phyloP scores from a whole-genome alignment of 1,139 yeast species.

The Candida pseudoviswanathii region DNA sequence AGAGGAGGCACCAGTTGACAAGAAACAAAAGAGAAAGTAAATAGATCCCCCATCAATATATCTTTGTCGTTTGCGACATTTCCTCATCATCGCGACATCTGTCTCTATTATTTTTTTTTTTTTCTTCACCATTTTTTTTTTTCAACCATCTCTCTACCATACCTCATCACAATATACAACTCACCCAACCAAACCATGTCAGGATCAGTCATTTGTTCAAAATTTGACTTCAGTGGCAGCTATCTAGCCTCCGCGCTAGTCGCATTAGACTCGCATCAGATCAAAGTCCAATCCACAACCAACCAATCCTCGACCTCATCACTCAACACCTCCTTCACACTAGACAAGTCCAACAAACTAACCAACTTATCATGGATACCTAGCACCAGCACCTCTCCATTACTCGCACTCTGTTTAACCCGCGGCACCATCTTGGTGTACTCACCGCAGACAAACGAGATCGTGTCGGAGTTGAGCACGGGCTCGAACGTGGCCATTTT shows the following conservation, averaged over 20 bases:
- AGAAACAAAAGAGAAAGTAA: slow-evolving; percentile 3
- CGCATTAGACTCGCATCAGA: slow-evolving; percentile 73
- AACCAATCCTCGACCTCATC: slow-evolving; percentile 32
- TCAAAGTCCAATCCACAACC: slow-evolving; percentile 61
- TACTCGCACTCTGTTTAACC: slow-evolving; percentile 64
- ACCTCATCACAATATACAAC: not conserved
- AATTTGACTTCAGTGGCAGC: slow-evolving; percentile 58
- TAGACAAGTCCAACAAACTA: slow-evolving; percentile 58
- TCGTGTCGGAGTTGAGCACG: slow-evolving; percentile 48
- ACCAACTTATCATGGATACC: slow-evolving; percentile 61
- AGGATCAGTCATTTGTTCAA: slow-evolving; percentile 34
- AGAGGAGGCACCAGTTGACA: not conserved
- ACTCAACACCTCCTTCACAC: slow-evolving; percentile 43
- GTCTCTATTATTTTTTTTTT: slow-evolving; percentile 1
- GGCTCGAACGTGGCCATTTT: slow-evolving; percentile 53
- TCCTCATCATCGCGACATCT: slow-evolving; percentile 6
- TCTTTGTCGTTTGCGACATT: slow-evolving; percentile 4
- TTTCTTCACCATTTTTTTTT: not conserved
- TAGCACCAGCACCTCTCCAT: slow-evolving; percentile 16
- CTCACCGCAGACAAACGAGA: slow-evolving; percentile 65
- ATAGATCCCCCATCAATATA: not conserved
- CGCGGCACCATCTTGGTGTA: slow-evolving; percentile 67
- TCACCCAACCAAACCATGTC: slow-evolving; percentile 9
- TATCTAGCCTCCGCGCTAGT: slow-evolving; percentile 68
- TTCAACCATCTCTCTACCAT: not conserved